Evolutionary conservation across 2,329 filamentous ascomycete genomes (phyloP).

Genomic region (Xylaria sp.): DNA sequence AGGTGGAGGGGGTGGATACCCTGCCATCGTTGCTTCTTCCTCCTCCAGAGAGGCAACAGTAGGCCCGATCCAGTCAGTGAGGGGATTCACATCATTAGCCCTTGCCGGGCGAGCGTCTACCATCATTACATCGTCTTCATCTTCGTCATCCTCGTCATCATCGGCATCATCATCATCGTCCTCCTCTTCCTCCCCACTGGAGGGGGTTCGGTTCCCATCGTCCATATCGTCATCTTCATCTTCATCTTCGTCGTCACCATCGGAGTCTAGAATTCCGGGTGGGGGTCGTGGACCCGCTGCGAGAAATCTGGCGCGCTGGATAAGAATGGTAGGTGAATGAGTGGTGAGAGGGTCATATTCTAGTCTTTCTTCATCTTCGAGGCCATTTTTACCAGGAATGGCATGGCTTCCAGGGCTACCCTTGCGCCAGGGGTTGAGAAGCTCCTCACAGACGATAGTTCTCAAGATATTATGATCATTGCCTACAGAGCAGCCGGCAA

Average conservation of each 20-base stretch:
- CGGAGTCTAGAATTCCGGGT: slow-evolving; percentile 55
- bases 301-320: slow-evolving; percentile 53
- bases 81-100: slow-evolving; percentile 55
- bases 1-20: slow-evolving; percentile 75
- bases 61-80: slow-evolving; percentile 61
- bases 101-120: slow-evolving; percentile 62
- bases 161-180: slow-evolving; percentile 59
- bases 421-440: slow-evolving; percentile 86
- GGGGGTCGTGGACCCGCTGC: slow-evolving; percentile 44
- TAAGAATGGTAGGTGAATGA: slow-evolving; percentile 49
- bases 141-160: slow-evolving; percentile 64
- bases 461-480: slow-evolving; percentile 82
- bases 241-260: slow-evolving; percentile 61
- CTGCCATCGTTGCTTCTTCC: slow-evolving; percentile 81
- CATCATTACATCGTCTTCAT: slow-evolving; percentile 70
- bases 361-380: slow-evolving; percentile 81
- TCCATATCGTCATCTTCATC: slow-evolving; percentile 60
- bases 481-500: slow-evolving; percentile 87
- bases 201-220: slow-evolving; percentile 50
- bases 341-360: slow-evolving; percentile 57
- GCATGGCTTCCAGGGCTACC: slow-evolving; percentile 87
- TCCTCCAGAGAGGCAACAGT: slow-evolving; percentile 77
- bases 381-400: slow-evolving; percentile 78
- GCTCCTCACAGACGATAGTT: slow-evolving; percentile 87
- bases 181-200: slow-evolving; percentile 69